These are phyloP conservation scores for Chaetomium sp. DNA, from an alignment of 2,329 filamentous ascomycete species.

Conservation along the genomic window DNA sequence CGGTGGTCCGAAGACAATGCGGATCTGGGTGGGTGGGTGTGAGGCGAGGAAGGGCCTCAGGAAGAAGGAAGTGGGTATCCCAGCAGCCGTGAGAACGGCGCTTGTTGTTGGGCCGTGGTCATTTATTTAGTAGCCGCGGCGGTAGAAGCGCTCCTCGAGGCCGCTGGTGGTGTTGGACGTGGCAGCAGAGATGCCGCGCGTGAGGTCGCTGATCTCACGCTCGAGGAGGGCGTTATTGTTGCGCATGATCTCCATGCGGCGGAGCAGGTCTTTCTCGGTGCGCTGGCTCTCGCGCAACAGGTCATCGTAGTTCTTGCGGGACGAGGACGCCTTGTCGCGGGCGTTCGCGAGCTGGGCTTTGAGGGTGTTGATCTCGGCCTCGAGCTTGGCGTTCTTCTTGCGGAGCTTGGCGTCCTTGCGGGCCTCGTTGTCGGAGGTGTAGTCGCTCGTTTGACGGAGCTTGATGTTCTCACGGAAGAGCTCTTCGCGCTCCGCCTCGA, in stretches of 20 bases:
- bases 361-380: conserved; percentile 34
- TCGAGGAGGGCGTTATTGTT: conserved; percentile 24
- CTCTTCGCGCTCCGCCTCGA: conserved; percentile 32
- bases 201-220: conserved; percentile 20
- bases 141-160: conserved; percentile 13
- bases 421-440: conserved; percentile 26
- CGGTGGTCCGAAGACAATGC: too few species aligned
- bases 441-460: conserved; percentile 35
- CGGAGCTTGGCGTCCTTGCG: conserved; percentile 29
- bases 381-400: conserved; percentile 30
- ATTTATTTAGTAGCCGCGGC: neutral
- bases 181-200: conserved; percentile 4
- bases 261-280: conserved; percentile 25
- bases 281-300: conserved; percentile 19
- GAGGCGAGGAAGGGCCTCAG: neutral
- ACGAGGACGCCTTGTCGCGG: conserved; percentile 26
- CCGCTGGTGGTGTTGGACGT: conserved; percentile 23
- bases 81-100: too few species aligned
- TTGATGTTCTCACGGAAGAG: conserved; percentile 34
- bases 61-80: neutral
- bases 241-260: conserved; percentile 18
- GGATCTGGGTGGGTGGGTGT: too few species aligned
- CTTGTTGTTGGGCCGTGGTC: too few species aligned
- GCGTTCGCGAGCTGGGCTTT: conserved; percentile 30
- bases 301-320: conserved; percentile 24